phyloP scores from a whole-genome alignment of 345 rosid genomes.

The Clarkia xantiana region DNA sequence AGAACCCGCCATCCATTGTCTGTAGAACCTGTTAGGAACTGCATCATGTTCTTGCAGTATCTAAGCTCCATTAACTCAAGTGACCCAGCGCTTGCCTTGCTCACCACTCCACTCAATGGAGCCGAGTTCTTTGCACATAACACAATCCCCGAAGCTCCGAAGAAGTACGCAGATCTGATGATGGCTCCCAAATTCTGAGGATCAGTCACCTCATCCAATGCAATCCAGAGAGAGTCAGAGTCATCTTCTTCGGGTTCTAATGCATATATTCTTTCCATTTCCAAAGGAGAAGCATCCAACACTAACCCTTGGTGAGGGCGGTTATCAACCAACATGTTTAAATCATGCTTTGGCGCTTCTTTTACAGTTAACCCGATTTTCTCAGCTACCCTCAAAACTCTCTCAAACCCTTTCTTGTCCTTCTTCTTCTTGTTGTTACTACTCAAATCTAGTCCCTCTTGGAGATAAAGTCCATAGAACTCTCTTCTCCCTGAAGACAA shows the following conservation, averaged over 20 bases:
- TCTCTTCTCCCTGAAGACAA: constrained; percentile 61
- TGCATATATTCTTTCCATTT: too few relatives aligned
- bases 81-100: constrained; percentile 97
- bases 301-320: constrained; percentile 95
- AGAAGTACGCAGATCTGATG: constrained; percentile 95
- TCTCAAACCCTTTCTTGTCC: constrained; percentile 84
- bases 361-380: constrained; percentile 45
- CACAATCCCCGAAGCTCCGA: constrained; percentile 83
- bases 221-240: constrained; percentile 71
- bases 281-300: too few relatives aligned
- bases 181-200: constrained; percentile 96
- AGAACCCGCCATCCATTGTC: constrained; percentile 93
- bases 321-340: constrained; percentile 74
- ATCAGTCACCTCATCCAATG: constrained; percentile 86
- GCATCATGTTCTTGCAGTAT: constrained; percentile 98
- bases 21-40: constrained; percentile 65
- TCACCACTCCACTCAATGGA: constrained; percentile 86
- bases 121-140: constrained; percentile 93
- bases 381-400: constrained; percentile 52
- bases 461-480: constrained; percentile 66
- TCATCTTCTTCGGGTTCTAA: constrained; percentile 52
- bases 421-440: constrained; percentile 69
- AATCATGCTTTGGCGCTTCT: constrained; percentile 72
- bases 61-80: constrained; percentile 93
- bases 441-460: constrained; percentile 72